These are phyloP conservation scores for Penicillium parvum DNA, from an alignment of 495 filamentous ascomycete genomes.

Conservation along the genomic window DNA sequence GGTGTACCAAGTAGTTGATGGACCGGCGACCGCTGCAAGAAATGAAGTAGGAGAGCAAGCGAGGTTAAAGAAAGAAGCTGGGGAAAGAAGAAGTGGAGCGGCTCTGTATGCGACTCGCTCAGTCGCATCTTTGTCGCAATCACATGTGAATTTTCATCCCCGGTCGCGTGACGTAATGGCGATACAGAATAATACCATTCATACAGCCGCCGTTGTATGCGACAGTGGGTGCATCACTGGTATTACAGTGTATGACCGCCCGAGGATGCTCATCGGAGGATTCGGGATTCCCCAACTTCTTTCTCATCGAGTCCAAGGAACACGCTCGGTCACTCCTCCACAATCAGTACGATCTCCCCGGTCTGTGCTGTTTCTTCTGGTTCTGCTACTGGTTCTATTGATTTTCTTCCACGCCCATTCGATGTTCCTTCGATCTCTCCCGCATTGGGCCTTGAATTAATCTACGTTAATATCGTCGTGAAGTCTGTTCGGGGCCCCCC, in stretches of 20 bases:
- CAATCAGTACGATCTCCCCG: no score
- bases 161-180: conserved; percentile 39
- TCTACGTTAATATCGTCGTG: no score
- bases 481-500: no score
- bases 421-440: conserved; percentile 7
- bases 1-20: not conserved
- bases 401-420: no score
- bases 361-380: not conserved
- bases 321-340: no score
- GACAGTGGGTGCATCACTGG: no score
- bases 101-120: conserved; percentile 1
- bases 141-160: conserved; percentile 38
- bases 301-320: not conserved
- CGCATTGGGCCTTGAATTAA: conserved; percentile 6
- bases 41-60: conserved; percentile 6
- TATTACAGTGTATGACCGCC: no score
- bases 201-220: conserved; percentile 10
- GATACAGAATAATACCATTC: conserved; percentile 30
- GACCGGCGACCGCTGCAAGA: not conserved
- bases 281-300: no score
- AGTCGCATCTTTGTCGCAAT: conserved; percentile 18
- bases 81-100: conserved; percentile 22
- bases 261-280: no score
- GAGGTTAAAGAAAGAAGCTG: conserved; percentile 16
- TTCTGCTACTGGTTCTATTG: not conserved